Base-by-base conservation (phyloP, 2,329 filamentous ascomycete species). In the Aspergillus pseudoviridinutans region DNA sequence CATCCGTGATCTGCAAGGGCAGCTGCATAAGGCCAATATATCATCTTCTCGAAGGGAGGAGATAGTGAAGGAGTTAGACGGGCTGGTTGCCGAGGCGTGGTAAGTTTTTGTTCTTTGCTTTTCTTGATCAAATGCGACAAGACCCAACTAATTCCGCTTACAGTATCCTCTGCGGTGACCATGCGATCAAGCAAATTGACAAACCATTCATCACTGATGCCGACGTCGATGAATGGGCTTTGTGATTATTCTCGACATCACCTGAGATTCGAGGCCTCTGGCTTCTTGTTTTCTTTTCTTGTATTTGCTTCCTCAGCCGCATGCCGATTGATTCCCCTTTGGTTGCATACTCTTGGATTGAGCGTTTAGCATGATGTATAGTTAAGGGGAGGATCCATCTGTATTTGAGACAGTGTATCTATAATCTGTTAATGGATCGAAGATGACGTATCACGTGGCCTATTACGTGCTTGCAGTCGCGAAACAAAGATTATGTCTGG, bases 171-270 rank as follows among this genome's bases (percentile, higher is more conserved):
- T 99, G 94, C 74, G 92, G 92, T 70, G 94, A 99, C 63, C 86
- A 95, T 76, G 94, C 93, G 2, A 96, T 99, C 69, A 95, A 92
- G 78, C 85, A 90, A 68, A 91, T 99, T 58, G 91, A 97, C 67
- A 91, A 96, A 77, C 92, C 94, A 0, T 97, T 99, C 71, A 85
- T 97, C 56, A 84, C 82, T 38, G 78, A 82, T 4, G 81, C 82
- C 24, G 93, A 97, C 67, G 84, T 79, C 61, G 85, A 87, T 56
- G 92, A 96, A 68, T 99, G 94, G 94, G 87, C 85, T 53, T 74
- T 89, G 60, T 89, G 75, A 76, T 27, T 38, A 7, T 25, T 25
- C 32, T 41, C 14, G 32, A 38, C 14, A 38, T 14, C 7, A 17
- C 32, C 14, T 38, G 5, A 7, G 14, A 17, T 17, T 35, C 32